Evolutionary conservation across 257 asterid genomes (phyloP).

Genomic region (Primulina huaijiensis): DNA sequence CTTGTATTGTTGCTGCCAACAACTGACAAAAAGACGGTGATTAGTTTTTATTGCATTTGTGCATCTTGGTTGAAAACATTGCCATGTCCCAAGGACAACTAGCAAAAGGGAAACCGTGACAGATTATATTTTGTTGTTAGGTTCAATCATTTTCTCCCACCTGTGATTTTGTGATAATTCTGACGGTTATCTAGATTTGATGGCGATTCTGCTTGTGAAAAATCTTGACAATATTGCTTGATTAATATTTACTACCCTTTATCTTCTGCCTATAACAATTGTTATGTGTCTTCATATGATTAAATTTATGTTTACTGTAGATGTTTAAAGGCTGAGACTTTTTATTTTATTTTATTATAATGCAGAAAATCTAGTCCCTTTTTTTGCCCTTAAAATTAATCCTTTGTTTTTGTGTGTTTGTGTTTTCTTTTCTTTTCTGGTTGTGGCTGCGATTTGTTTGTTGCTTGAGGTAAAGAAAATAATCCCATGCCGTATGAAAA

Average conservation of each 20-base stretch:
- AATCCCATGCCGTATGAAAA: not conserved
- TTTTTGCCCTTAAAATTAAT: not conserved
- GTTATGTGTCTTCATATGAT: not conserved
- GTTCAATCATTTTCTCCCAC: not conserved
- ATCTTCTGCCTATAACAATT: not conserved
- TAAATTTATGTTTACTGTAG: not conserved
- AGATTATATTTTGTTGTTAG: not conserved
- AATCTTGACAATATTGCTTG: not conserved
- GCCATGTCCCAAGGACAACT: conserved; percentile 9
- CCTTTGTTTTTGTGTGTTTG: not conserved
- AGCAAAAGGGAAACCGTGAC: not conserved
- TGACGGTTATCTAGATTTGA: not conserved
- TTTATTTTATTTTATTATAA: no score
- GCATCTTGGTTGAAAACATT: conserved; percentile 17
- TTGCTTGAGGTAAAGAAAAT: not conserved
- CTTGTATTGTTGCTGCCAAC: conserved; percentile 1
- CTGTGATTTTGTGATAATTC: not conserved
- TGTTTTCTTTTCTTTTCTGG: no score
- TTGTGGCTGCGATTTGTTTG: not conserved
- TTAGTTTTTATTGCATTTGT: conserved; percentile 2
- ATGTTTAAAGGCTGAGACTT: not conserved
- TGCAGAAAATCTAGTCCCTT: not conserved
- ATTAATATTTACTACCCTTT: not conserved
- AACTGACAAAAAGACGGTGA: not conserved
- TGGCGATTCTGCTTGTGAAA: not conserved